A percentile compares a stretch with the other conserved stretches of the same genome.
phyloP scores from a whole-genome alignment of 306 rosid genomes.

The Potentilla sterilis region DNA sequence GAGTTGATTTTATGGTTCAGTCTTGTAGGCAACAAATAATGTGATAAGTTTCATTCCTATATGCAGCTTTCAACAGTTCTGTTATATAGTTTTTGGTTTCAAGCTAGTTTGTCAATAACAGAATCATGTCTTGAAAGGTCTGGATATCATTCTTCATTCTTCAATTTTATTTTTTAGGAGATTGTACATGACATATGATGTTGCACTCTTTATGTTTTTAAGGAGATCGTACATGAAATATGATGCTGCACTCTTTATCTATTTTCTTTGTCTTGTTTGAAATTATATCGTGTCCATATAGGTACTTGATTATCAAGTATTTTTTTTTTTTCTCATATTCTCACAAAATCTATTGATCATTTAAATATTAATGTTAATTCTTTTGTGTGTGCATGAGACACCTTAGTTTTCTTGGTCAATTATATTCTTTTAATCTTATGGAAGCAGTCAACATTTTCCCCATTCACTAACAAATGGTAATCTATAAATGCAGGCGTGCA shows the following conservation, averaged over 20 bases:
- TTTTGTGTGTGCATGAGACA: background rate
- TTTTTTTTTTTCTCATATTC: background rate
- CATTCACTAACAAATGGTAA: background rate
- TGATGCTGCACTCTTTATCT: background rate
- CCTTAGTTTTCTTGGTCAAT: background rate
- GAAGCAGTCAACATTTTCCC: background rate
- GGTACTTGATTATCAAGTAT: background rate
- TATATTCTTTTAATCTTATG: background rate
- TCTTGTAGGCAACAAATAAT: background rate
- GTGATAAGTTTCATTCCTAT: background rate
- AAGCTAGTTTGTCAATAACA: background rate
- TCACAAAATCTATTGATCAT: background rate
- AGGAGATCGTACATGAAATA: background rate
- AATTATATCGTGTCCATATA: background rate
- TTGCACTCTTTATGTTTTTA: background rate
- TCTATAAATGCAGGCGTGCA: conserved; percentile 49
- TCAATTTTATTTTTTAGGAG: background rate
- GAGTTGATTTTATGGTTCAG: background rate
- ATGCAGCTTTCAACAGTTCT: background rate
- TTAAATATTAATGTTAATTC: background rate
- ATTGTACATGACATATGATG: background rate
- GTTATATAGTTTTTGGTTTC: background rate
- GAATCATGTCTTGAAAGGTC: background rate
- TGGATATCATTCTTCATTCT: background rate
- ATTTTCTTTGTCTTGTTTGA: background rate